These are phyloP conservation scores for Ascochyta fabae DNA, from an alignment of 2,329 filamentous ascomycete species.

Conservation along the genomic window DNA sequence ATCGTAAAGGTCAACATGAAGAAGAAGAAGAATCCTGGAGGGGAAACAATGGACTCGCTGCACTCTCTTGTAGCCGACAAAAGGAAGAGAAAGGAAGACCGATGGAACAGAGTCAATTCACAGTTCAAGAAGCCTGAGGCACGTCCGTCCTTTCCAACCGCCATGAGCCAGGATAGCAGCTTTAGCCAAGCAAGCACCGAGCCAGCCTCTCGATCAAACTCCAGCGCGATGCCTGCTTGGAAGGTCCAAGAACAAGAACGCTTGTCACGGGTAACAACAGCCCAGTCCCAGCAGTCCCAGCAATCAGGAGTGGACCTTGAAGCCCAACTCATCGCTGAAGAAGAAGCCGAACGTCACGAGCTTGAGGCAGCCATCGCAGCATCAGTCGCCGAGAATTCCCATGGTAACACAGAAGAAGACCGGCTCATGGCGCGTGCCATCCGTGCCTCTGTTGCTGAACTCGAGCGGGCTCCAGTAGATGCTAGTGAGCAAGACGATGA, in stretches of 20 bases:
- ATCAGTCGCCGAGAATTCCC: conserved; percentile 70
- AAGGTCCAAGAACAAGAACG: conserved; percentile 32
- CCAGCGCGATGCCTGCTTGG: conserved; percentile 22
- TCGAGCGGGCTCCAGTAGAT: conserved; percentile 49
- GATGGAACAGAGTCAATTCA: conserved; percentile 36
- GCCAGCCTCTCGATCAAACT: conserved; percentile 24
- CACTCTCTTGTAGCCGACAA: conserved; percentile 51
- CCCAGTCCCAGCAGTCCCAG: conserved; percentile 20
- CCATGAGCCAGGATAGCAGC: conserved; percentile 23
- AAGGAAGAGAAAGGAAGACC: conserved; percentile 43
- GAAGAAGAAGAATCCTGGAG: conserved; percentile 60
- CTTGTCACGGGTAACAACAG: conserved; percentile 28
- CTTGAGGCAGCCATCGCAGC: conserved; percentile 74
- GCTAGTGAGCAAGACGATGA: conserved; percentile 52
- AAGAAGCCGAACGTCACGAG: conserved; percentile 61
- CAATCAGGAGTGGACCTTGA: conserved; percentile 23
- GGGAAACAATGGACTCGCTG: conserved; percentile 59
- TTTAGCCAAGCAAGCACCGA: conserved; percentile 17
- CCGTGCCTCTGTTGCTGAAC: conserved; percentile 70
- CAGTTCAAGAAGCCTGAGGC: conserved; percentile 28
- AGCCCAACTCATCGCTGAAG: conserved; percentile 31
- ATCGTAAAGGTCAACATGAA: conserved; percentile 64
- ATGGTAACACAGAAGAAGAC: conserved; percentile 73
- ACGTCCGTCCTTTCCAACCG: conserved; percentile 22
- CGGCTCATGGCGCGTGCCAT: conserved; percentile 75